Evolutionary conservation across 257 asterid species (phyloP), one percentile per base, ranked within the genome.

Genomic region (Paraleonurus japonicus): DNA sequence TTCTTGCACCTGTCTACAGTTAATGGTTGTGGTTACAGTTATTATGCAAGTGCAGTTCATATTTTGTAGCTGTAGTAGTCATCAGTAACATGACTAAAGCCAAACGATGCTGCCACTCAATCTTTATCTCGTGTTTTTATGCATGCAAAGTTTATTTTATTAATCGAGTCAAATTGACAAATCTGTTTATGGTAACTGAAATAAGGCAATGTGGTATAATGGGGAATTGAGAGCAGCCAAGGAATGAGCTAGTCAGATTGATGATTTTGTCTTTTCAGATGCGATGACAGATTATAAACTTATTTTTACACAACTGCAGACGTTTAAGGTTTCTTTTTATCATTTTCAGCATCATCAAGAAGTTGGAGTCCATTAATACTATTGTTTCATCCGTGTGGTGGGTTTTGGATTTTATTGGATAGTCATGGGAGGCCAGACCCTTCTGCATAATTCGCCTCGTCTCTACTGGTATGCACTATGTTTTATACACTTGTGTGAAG

Each of bases 391-490:
- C 95, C 2, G 79, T 88, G 65, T 92, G 98, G 98, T 92, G 98
- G 98, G 89, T 90, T 57, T 92, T 35, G 98, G 98, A 27, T 92
- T 90, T 77, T 90, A 88, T 61, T 90, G 98, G 98, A 82, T 82
- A 35, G 82, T 87, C 24, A 78, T 74, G 59, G 97, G 98, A 43
- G 98, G 98, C 75, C 95, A 84, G 72, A 70, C 85, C 4, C 96
- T 90, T 77, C 81, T 88, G 70, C 92, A 82, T 71, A 88, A 84
- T 57, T 85, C 97, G 57, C 97, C 98, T n/a, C 90, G 88, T 55
- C 95, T 92, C 41, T 92, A 92, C 87, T 87, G 98, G 98, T 92
- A 82, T 17, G 65, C 64, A 37, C 5, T 9, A 17, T 80, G 23
- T 65, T 78, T n/a, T 79, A 7, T 26, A 75, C 69, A 33, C 58